These are phyloP conservation scores for Aspergillus ustus DNA, from an alignment of 2,329 filamentous ascomycete species.

Conservation along the genomic window DNA sequence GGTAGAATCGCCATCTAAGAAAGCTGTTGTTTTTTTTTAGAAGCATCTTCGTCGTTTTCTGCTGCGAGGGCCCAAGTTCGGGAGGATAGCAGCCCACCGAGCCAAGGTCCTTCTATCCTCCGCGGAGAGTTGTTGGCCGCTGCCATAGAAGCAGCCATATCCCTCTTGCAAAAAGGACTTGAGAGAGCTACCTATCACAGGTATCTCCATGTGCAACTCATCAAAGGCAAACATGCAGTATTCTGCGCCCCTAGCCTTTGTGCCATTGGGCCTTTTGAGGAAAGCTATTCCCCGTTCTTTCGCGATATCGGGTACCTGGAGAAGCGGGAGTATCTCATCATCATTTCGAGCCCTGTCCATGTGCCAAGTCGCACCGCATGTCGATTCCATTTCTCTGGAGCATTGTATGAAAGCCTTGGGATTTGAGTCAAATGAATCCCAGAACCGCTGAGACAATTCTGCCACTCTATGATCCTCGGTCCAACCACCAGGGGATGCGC, in stretches of 20 bases:
- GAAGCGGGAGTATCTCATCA: background rate
- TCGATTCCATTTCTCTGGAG: background rate
- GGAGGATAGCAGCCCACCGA: background rate
- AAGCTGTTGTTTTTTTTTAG: background rate
- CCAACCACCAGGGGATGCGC: background rate
- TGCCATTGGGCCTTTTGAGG: background rate
- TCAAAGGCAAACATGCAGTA: background rate
- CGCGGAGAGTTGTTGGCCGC: background rate
- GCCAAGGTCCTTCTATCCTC: background rate
- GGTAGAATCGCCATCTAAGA: too few relatives aligned
- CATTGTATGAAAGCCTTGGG: conserved; percentile 1
- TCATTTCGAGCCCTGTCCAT: background rate
- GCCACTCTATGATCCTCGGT: background rate
- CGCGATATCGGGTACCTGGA: background rate
- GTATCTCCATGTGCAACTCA: background rate
- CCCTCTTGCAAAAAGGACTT: background rate
- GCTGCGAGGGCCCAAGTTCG: background rate
- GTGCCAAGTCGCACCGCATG: background rate
- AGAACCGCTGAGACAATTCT: background rate
- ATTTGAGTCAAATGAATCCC: background rate
- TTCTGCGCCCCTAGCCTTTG: background rate
- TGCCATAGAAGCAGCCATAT: background rate
- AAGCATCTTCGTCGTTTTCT: background rate
- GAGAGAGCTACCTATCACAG: background rate
- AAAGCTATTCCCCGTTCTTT: background rate